Evolutionary conservation across 768 basidiomycete species (phyloP), one percentile per base, ranked within the genome.

Genomic region (Pisolithus albus): DNA sequence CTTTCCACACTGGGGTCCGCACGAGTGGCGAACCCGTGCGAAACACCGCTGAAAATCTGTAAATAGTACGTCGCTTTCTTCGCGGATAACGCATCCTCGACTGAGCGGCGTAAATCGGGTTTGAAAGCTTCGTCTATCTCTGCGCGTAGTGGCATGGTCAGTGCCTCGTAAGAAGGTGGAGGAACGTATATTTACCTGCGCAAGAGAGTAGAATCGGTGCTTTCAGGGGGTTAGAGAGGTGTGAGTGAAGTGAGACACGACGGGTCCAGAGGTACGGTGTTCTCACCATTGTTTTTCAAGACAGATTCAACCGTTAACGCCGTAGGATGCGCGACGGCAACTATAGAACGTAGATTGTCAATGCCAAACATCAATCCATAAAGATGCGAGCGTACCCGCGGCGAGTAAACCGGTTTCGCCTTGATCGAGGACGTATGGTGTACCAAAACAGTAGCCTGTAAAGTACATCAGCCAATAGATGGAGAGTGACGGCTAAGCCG

Each of bases 361-460:
- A 37, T 11, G 28, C 1, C n/a, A 1, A 2, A 19, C 21, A 36
- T 23, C 13, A 3, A 2, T 24, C 19, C 11, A 5, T 21, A 26
- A 30, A 30, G 30, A 3, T 0, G 11, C 1, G 28, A 15, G 45
- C 69, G 21, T 60, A 80, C 80, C 73, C 15, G 79, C 77, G 1
- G 70, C 66, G n/a, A 80, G 59, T 32, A 73, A 67, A 42, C 78
- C 74, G 0, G 67, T 75, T 7, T 71, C 67, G 4, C 74, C 72
- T 2, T 75, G 67, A 5, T 78, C 69, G 46, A 82, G 69, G 8
- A 71, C 72, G 49, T 70, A 80, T 0, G 79, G 79, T 0, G 70
- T 82, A 7, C 80, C 80, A 53, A 81, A 82, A 58, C 79, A 83
- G 53, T 81, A 81, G 11, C 80, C 79, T 82, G 28, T 43, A 45